phyloP scores from a whole-genome alignment of 176 grass and related monocot species.

The Oryza glaberrima region DNA sequence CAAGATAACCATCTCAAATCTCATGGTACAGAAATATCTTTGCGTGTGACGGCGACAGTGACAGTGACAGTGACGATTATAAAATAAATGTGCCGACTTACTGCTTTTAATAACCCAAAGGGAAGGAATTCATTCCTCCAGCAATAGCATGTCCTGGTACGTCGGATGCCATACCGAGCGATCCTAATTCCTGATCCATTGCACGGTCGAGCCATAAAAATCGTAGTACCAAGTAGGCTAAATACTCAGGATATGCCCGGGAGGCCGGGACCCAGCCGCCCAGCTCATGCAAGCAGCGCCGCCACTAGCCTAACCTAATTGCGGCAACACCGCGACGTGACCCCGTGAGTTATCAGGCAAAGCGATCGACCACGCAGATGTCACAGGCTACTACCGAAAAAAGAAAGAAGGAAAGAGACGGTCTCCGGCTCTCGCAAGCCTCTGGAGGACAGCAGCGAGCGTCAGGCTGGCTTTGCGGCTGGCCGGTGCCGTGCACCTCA shows the following conservation, averaged over 20 bases:
- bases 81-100: conserved; percentile 35
- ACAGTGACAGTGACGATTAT: not conserved
- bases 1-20: not conserved
- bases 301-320: conserved; percentile 25
- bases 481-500: conserved; percentile 50
- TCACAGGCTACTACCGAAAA: conserved; percentile 4
- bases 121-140: not conserved
- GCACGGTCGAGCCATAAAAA: too few species aligned
- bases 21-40: not conserved
- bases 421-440: not conserved
- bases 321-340: conserved; percentile 10
- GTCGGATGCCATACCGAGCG: conserved; percentile 30
- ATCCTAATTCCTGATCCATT: not conserved
- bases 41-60: conserved; percentile 11
- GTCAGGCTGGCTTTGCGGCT: conserved; percentile 43
- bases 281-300: not conserved
- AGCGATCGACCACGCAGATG: conserved; percentile 34
- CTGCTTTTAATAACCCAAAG: not conserved
- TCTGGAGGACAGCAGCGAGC: not conserved
- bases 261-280: not conserved
- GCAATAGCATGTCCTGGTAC: conserved; percentile 7
- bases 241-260: not conserved
- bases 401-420: not conserved
- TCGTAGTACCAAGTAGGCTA: not conserved
- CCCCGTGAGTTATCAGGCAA: not conserved